phyloP scores from a whole-genome alignment of 352 stramenopile genomes.

The Phytophthora fragariae region DNA sequence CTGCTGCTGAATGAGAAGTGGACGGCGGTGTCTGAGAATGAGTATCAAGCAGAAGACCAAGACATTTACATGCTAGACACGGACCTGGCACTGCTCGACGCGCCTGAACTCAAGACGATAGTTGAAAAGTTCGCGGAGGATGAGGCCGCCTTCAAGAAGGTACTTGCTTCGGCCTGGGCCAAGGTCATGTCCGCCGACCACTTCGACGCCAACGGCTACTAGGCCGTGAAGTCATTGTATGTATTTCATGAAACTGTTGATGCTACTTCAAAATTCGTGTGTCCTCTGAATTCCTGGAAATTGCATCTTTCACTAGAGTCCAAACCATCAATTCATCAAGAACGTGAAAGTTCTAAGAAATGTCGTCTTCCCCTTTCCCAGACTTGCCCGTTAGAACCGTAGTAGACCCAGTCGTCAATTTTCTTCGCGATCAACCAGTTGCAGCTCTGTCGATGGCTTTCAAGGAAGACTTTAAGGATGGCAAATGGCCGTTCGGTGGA shows the following conservation, averaged over 20 bases:
- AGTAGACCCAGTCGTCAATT: too few species aligned
- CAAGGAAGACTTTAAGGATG: background rate
- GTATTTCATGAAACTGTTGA: too few species aligned
- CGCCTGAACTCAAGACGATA: conserved; percentile 28
- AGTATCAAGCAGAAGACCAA: conserved; percentile 34
- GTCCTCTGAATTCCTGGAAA: too few species aligned
- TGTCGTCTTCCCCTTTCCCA: too few species aligned
- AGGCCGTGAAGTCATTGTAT: background rate
- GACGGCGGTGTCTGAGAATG: conserved; percentile 30
- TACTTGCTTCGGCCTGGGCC: conserved; percentile 30
- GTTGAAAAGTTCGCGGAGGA: conserved; percentile 29
- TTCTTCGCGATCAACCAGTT: too few species aligned
- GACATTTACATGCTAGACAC: conserved; percentile 42
- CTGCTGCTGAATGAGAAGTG: conserved; percentile 35
- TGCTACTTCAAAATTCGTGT: too few species aligned
- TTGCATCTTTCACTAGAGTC: too few species aligned
- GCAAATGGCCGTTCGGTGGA: conserved; percentile 2
- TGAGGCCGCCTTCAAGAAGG: conserved; percentile 32
- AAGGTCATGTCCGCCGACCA: conserved; percentile 40
- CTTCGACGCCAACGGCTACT: conserved; percentile 35
- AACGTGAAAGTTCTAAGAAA: too few species aligned
- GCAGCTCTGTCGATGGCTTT: background rate
- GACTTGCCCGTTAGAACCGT: too few species aligned
- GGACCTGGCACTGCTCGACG: conserved; percentile 35
- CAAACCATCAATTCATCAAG: too few species aligned